Base-by-base conservation (phyloP, 108 stramenopile species). In the Asterionellopsis glacialis region DNA sequence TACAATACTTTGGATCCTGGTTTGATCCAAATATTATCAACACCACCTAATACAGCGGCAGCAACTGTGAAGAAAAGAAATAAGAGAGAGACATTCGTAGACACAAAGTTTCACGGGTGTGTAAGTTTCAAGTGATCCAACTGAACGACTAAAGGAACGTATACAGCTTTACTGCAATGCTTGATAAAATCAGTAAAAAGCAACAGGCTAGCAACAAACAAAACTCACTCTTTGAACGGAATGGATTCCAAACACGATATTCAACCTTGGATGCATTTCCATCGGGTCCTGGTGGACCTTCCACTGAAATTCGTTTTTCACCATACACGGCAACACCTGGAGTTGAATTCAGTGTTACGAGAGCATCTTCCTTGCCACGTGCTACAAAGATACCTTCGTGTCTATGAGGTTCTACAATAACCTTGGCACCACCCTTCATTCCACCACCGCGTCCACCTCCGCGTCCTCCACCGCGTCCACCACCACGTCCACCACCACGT, bases 211-310 rank as follows among this genome's bases (percentile, higher is more conserved):
- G n/a, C n/a, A n/a, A n/a, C n/a, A n/a, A n/a, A n/a, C n/a, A n/a
- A 41, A 27, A 86, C 89, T 82, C 78, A 90, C 89, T 54, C 87
- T 99, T 99, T 38, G 95, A 96, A 61, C 98, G 88, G 89, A 99
- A 99, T 33, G 98, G 98, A 80, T 99, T 99, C 98, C 98, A 99
- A 13, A 99, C 97, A 49, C 98, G 92, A 74, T 99, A 99, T 75
- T 99, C 98, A 22, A 98, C 80, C 90, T 99, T 99, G 44, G 84
- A 81, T 10, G 89, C 80, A 51, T 76, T 80, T 24, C 95, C 96
- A 64, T 94, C 92, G 16, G 80, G 69, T 38, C 92, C 91, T 22
- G 83, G 77, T 18, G 91, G 91, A 25, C 83, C 94, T 67, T 96
- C 95, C 11, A 97, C 96, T 59, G 75, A 85, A 57, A 99, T 95